A percentile compares a stretch with the other conserved stretches of the same genome.
These are phyloP conservation scores for Ustilago vetiveriae DNA, from an alignment of 1,284 basidiomycete genomes.

Conservation along the genomic window DNA sequence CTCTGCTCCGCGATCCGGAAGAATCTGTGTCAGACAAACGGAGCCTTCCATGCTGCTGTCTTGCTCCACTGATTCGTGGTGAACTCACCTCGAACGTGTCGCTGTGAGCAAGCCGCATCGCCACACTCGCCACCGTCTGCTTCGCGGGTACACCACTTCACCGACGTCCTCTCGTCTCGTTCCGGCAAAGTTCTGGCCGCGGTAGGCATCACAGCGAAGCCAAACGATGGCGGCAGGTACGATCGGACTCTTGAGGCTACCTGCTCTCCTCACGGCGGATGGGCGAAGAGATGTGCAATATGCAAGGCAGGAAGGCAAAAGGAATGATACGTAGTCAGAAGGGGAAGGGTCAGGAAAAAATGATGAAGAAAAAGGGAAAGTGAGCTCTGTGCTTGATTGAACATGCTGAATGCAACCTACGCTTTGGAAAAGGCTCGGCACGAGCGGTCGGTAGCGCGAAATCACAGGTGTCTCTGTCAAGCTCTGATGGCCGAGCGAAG, in stretches of 20 bases:
- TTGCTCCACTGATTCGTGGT: background rate
- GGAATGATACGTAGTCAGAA: constrained; percentile 1
- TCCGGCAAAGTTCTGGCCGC: background rate
- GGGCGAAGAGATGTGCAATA: too few relatives aligned
- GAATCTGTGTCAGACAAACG: too few relatives aligned
- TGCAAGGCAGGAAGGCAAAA: background rate
- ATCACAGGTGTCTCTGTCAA: constrained; percentile 2
- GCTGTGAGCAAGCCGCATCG: constrained; percentile 14
- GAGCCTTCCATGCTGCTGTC: background rate
- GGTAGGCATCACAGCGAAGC: background rate
- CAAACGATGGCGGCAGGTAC: constrained; percentile 23
- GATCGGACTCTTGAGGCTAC: constrained; percentile 25
- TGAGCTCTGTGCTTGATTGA: constrained; percentile 4
- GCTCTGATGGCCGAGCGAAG: constrained; percentile 11
- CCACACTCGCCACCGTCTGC: constrained; percentile 22
- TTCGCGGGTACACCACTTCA: constrained; percentile 35
- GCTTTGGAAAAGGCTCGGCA: constrained; percentile 37
- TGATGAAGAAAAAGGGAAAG: background rate
- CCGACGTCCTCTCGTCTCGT: constrained; percentile 13
- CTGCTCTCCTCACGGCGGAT: background rate
- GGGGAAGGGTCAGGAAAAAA: background rate
- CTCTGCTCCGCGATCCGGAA: background rate
- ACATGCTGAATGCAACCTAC: constrained; percentile 9
- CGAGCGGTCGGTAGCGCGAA: constrained; percentile 31
- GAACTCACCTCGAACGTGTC: constrained; percentile 24